Evolutionary conservation across 352 stramenopile species (phyloP).

Genomic region (Phytophthora sansomeana): DNA sequence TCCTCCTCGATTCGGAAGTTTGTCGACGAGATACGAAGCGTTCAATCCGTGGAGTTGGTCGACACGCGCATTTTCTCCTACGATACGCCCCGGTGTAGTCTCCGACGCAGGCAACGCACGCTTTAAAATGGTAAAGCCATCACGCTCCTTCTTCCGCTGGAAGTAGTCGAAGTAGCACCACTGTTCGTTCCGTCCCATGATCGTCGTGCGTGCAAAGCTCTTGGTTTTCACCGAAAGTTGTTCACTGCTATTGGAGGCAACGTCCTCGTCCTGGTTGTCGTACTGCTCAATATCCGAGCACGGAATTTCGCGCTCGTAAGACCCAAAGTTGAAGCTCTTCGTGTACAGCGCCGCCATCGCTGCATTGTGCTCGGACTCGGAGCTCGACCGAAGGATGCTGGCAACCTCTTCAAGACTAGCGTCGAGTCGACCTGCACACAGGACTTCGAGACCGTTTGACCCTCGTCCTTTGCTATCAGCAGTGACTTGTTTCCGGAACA

Average conservation of each 20-base stretch:
- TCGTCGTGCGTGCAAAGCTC: conserved; percentile 27
- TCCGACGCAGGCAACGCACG: conserved; percentile 21
- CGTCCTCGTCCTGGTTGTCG: background rate
- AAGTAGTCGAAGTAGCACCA: conserved; percentile 49
- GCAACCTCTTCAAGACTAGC: conserved; percentile 38
- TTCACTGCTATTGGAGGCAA: background rate
- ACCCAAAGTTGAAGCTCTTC: conserved; percentile 43
- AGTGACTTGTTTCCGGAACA: conserved; percentile 16
- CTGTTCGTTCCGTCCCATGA: conserved; percentile 37
- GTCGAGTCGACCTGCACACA: conserved; percentile 34
- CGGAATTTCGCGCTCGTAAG: conserved; percentile 27
- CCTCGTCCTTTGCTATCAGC: background rate
- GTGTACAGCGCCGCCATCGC: conserved; percentile 42
- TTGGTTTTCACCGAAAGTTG: conserved; percentile 43
- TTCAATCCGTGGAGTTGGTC: conserved; percentile 36
- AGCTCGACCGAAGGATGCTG: conserved; percentile 25
- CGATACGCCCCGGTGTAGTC: conserved; percentile 16
- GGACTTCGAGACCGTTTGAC: conserved; percentile 18
- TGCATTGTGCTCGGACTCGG: conserved; percentile 32
- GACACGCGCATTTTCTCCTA: conserved; percentile 16
- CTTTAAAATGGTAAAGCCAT: conserved; percentile 39
- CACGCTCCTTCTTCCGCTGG: conserved; percentile 18
- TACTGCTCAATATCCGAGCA: background rate
- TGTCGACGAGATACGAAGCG: conserved; percentile 34
- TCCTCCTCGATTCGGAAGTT: conserved; percentile 13